Base-by-base conservation (phyloP, 306 rosid species). In the Corylus americana region DNA sequence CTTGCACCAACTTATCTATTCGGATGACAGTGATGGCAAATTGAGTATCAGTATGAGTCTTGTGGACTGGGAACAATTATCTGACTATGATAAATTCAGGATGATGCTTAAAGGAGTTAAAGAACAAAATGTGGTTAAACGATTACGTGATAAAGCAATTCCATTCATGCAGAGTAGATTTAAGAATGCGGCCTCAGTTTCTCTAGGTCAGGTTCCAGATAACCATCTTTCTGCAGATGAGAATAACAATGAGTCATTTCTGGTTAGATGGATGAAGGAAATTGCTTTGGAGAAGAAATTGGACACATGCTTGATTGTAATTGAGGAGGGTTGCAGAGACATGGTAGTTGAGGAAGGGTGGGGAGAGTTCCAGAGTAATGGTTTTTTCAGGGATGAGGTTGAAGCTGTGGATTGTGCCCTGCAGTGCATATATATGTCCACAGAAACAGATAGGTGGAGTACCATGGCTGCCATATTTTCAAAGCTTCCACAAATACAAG, bases 251-350 rank as follows among this genome's bases (percentile, higher is more conserved):
- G 93, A 93, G 79, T 89, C 99, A 49, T 93, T 91, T 90, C 87
- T 91, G 59, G 91, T 93, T 74, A 89, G 93, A 82, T 95, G 99
- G 99, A 82, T 95, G 89, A 91, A 91, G 87, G 99, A 95, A 89
- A 85, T 79, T 66, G 92, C 96, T 78, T 76, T 75, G 35, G 93
- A 89, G 87, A 91, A 91, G 87, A 93, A 88, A 82, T 85, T 95
- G 93, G 96, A 93, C 48, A 89, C 88, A 55, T 95, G 97, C 86
- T 87, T 87, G 76, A 79, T 75, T 78, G 90, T 95, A 44, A 82
- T 93, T 87, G 97, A 91, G 81, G 99, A 91, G 83, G 97, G 92
- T 81, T 90, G 97, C 85, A 80, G 85, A 88, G 72, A 68, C 51
- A 80, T 81, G 80, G 88, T 91, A 53, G 81, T 93, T 87, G 96